Evolutionary conservation across 805 yeast species (phyloP), one percentile per base, ranked within the genome.

Genomic region (Tetrapisispora iriomotensis): DNA sequence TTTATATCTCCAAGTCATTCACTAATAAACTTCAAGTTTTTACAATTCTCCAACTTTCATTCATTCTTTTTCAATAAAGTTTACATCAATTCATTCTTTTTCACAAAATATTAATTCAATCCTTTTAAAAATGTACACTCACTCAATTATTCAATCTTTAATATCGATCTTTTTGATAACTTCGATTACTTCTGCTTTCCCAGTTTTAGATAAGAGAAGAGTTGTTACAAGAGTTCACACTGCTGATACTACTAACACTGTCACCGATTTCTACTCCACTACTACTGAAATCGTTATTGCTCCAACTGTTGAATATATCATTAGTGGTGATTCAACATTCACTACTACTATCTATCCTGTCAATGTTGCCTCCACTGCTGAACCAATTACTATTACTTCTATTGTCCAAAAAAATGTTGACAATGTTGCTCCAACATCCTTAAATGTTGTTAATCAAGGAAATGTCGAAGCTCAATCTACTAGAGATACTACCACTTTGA

Each of bases 141-240:
- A 28, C 26, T 25, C 34, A 15, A 20, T 28, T 9, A 18, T 23
- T 15, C 24, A 28, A 12, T 20, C 29, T 14, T 22, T 34, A 8
- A 9, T 19, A 24, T 29, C 22, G 29, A 21, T 37, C 18, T 34
- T 38, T 24, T 21, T 44, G 15, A 14, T 42, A 4, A 10, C 37
- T 9, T 10, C 44, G 10, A 18, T 48, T 21, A 34, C 50, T 12
- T 32, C 47, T 21, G 55, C 58, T 25, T 50, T 57, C 25, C 62
- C 58, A 13, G 37, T 55, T 9, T 23, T 33, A 12, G 44, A 60
- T n/a, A 66, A 65, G 36, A 67, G 67, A 38, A 58, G 58, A 35
- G 42, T 72, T 20, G 62, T 75, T 40, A 75, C 82, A 15, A 64
- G 79, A 53, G 58, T 60, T 28, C 77, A 73, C 50, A 74, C 80